A percentile compares a stretch with the other conserved stretches of the same genome.
These are phyloP conservation scores for Leccinum aurantiacum DNA, from an alignment of 768 basidiomycete species.

Conservation along the genomic window DNA sequence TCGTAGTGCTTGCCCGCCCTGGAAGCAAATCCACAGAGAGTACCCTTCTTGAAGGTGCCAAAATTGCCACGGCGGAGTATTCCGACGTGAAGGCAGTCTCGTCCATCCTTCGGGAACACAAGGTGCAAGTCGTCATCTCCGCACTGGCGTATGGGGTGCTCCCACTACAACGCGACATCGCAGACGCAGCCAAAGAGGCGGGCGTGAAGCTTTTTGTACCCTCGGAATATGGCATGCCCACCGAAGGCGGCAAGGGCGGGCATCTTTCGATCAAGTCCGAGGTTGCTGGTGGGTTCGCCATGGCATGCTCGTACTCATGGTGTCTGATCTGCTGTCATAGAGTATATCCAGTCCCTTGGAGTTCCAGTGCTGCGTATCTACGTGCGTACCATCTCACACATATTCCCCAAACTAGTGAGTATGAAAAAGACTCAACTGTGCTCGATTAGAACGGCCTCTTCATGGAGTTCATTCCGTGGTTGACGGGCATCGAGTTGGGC, in stretches of 20 bases:
- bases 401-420: background rate
- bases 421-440: background rate
- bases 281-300: slow-evolving; percentile 26
- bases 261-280: slow-evolving; percentile 26
- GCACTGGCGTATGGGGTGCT: slow-evolving; percentile 32
- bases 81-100: slow-evolving; percentile 24
- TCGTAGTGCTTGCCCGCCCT: slow-evolving; percentile 26
- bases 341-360: slow-evolving; percentile 30
- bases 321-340: slow-evolving; percentile 12
- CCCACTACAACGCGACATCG: slow-evolving; percentile 27
- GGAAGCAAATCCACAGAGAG: slow-evolving; percentile 21
- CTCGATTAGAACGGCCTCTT: slow-evolving; percentile 35
- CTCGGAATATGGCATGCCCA: slow-evolving; percentile 39
- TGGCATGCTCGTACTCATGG: background rate
- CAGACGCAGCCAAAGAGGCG: slow-evolving; percentile 37
- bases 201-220: slow-evolving; percentile 41
- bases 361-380: slow-evolving; percentile 34
- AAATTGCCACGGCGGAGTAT: slow-evolving; percentile 31
- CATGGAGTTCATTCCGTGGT: slow-evolving; percentile 31
- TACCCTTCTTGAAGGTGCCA: slow-evolving; percentile 27
- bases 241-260: slow-evolving; percentile 32
- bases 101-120: slow-evolving; percentile 31
- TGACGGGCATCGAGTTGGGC: slow-evolving; percentile 29
- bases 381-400: slow-evolving; percentile 20
- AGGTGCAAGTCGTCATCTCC: slow-evolving; percentile 37